phyloP scores from a whole-genome alignment of 2,329 filamentous ascomycete species.

The Leptographium lundbergii region DNA sequence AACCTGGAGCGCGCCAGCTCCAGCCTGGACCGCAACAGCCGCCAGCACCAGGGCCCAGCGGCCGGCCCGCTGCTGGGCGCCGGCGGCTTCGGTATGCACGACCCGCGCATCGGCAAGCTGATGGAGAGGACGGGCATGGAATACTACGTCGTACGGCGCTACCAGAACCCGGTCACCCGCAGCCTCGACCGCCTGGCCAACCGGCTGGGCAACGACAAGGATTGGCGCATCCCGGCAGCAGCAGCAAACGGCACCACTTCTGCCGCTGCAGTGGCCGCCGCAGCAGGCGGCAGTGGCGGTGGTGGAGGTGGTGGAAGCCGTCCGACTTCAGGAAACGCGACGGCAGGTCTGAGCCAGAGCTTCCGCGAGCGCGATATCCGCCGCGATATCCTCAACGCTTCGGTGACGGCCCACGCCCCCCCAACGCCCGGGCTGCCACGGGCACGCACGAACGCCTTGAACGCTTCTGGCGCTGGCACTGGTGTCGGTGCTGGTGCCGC shows the following conservation, averaged over 20 bases:
- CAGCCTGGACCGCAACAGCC: slow-evolving; percentile 52
- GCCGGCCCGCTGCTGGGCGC: slow-evolving; percentile 35
- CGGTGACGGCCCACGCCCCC: background rate
- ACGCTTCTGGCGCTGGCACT: too few species aligned
- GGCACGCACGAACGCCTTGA: background rate
- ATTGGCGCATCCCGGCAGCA: slow-evolving; percentile 33
- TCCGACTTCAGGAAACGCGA: background rate
- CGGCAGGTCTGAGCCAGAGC: slow-evolving; percentile 26
- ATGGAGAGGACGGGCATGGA: slow-evolving; percentile 60
- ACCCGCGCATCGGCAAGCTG: slow-evolving; percentile 51
- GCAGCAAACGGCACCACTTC: background rate
- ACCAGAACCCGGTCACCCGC: slow-evolving; percentile 57
- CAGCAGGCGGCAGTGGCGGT: background rate
- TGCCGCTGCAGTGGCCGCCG: background rate
- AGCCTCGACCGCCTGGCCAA: slow-evolving; percentile 43
- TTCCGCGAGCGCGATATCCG: slow-evolving; percentile 18
- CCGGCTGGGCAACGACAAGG: slow-evolving; percentile 38
- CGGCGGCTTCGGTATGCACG: slow-evolving; percentile 43
- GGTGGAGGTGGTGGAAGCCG: background rate
- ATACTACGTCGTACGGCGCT: slow-evolving; percentile 60
- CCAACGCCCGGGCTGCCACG: background rate
- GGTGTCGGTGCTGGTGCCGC: background rate
- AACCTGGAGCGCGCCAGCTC: slow-evolving; percentile 63
- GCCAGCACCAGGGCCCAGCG: slow-evolving; percentile 17
- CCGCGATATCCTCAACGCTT: slow-evolving; percentile 6